phyloP scores from a whole-genome alignment of 1,284 basidiomycete species.

The Pseudozyma hubeiensis region DNA sequence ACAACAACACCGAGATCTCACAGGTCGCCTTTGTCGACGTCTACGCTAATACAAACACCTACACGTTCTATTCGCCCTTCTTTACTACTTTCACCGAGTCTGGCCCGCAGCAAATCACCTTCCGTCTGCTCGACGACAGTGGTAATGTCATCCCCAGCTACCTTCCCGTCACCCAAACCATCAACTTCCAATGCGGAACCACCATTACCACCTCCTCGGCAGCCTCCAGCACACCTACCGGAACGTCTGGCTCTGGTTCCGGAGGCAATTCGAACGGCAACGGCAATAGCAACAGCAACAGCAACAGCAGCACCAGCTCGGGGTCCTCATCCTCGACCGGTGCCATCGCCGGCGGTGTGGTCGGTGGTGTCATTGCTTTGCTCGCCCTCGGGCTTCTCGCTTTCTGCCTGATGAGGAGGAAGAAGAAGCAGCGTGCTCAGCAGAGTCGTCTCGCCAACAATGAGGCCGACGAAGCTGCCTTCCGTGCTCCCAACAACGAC shows the following conservation, averaged over 20 bases:
- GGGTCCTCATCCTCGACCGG: slow-evolving; percentile 42
- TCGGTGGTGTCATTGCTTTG: slow-evolving; percentile 44
- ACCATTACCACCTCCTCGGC: slow-evolving; percentile 23
- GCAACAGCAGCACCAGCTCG: slow-evolving; percentile 20
- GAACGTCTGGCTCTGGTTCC: slow-evolving; percentile 4
- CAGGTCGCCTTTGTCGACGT: slow-evolving; percentile 25
- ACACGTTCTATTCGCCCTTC: slow-evolving; percentile 33
- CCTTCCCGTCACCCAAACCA: slow-evolving; percentile 14
- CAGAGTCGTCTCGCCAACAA: slow-evolving; percentile 36
- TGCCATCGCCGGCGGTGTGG: slow-evolving; percentile 54
- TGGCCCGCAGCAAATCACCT: slow-evolving; percentile 25
- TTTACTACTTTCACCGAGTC: slow-evolving; percentile 18
- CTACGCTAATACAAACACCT: slow-evolving; percentile 19
- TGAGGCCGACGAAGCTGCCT: slow-evolving; percentile 48
- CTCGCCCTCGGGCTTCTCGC: slow-evolving; percentile 24
- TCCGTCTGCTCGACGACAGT: slow-evolving; percentile 29
- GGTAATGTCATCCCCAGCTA: slow-evolving; percentile 21
- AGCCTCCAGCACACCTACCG: slow-evolving; percentile 17
- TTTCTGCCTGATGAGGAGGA: slow-evolving; percentile 46
- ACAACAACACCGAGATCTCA: slow-evolving; percentile 12
- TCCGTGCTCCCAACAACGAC: slow-evolving; percentile 51
- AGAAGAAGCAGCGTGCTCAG: slow-evolving; percentile 37
- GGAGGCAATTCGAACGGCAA: slow-evolving; percentile 4
- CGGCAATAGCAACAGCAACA: no score
- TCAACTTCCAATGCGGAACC: slow-evolving; percentile 46